Evolutionary conservation across 1,284 basidiomycete species (phyloP).

Genomic region (Sporisorium sorghi): DNA sequence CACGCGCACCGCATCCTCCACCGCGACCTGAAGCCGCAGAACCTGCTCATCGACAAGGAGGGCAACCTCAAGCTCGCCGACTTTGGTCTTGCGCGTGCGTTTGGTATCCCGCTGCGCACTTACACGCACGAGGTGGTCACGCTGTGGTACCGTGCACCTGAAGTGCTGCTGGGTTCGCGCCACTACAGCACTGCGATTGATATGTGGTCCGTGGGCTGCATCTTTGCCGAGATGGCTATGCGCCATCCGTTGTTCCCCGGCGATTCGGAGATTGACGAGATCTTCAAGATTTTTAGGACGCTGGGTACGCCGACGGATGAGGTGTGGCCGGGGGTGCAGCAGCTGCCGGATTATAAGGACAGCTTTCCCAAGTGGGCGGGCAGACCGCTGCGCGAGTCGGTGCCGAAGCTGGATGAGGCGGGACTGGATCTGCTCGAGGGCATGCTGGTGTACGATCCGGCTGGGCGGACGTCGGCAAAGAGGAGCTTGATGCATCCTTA

Average conservation of each 20-base stretch:
- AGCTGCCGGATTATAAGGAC: constrained; percentile 93
- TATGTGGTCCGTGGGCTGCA: constrained; percentile 98
- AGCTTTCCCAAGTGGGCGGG: constrained; percentile 94
- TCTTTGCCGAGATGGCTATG: constrained; percentile 89
- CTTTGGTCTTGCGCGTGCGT: constrained; percentile 94
- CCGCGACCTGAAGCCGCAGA: constrained; percentile 97
- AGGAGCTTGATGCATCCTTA: constrained; percentile 47
- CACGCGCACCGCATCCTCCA: constrained; percentile 96
- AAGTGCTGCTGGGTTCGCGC: constrained; percentile 92
- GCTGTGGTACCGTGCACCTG: constrained; percentile 97
- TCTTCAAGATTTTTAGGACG: constrained; percentile 92
- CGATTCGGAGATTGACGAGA: constrained; percentile 99
- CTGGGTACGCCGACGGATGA: constrained; percentile 91
- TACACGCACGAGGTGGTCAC: constrained; percentile 98
- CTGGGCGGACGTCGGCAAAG: constrained; percentile 78
- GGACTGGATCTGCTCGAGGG: constrained; percentile 72
- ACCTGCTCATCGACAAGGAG: constrained; percentile 87
- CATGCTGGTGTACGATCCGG: constrained; percentile 91
- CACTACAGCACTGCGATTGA: constrained; percentile 96
- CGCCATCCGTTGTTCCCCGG: constrained; percentile 94
- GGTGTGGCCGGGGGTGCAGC: constrained; percentile 88
- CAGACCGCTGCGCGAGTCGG: constrained; percentile 74
- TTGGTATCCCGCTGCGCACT: constrained; percentile 96
- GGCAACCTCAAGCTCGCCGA: constrained; percentile 77
- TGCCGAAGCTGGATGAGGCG: constrained; percentile 50